Evolutionary conservation across 495 filamentous ascomycete genomes (phyloP).

Genomic region (Tuber brumale): DNA sequence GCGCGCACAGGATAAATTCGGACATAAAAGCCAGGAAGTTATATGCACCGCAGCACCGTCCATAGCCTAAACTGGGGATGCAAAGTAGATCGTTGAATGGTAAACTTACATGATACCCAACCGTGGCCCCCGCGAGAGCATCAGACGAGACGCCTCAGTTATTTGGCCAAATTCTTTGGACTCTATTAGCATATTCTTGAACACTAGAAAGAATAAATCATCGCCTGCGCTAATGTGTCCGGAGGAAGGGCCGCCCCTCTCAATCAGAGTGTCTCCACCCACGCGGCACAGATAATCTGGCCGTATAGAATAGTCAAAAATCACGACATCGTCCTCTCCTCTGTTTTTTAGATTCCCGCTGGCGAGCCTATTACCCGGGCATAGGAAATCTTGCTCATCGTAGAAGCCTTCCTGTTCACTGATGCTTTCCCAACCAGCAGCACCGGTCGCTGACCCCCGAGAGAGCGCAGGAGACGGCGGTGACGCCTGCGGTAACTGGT

Average conservation of each 20-base stretch:
- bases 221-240: not conserved
- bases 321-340: not conserved
- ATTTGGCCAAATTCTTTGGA: not conserved
- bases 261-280: not conserved
- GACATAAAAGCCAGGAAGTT: not conserved
- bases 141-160: not conserved
- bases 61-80: not conserved
- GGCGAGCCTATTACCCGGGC: not conserved
- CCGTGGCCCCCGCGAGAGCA: not conserved
- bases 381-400: not conserved
- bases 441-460: not conserved
- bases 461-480: not conserved
- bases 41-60: not conserved
- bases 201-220: not conserved
- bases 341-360: not conserved
- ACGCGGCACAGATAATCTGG: not conserved
- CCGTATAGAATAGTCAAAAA: not conserved
- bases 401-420: not conserved
- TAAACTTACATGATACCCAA: not conserved
- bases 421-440: not conserved
- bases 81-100: not conserved
- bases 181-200: not conserved
- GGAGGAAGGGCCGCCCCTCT: not conserved
- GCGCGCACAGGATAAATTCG: not conserved
- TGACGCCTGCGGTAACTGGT: not conserved